Conservation (phyloP, 306 rosid genomes). For the Cucumis hystrix region DNA sequence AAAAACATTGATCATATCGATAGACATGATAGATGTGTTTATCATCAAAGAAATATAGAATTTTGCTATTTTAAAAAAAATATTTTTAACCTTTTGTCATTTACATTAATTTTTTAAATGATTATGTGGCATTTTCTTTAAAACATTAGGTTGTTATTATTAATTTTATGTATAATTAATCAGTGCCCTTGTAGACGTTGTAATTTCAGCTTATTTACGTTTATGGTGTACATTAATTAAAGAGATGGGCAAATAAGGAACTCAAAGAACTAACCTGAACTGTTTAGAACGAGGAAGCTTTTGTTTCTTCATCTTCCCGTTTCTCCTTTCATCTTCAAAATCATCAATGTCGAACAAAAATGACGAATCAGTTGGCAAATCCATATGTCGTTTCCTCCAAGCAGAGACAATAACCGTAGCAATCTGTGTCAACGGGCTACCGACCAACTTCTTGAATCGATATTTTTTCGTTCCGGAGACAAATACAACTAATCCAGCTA, state of each 20-base stretch:
- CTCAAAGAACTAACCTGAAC: conserved; percentile 29
- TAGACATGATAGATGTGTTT: no score
- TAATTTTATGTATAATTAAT: no score
- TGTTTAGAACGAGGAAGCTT: conserved; percentile 53
- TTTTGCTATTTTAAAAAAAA: no score
- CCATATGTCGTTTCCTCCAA: conserved; percentile 39
- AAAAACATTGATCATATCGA: no score
- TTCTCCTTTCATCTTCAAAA: conserved; percentile 11
- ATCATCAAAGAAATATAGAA: no score
- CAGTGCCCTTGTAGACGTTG: no score
- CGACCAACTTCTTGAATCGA: conserved; percentile 53
- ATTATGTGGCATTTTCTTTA: no score
- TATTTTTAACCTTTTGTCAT: no score
- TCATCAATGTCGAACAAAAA: conserved; percentile 36
- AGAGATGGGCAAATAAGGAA: not conserved
- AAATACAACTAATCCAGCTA: conserved; percentile 36
- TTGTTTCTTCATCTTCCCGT: conserved; percentile 39
- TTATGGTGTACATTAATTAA: no score
- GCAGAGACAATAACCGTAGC: conserved; percentile 55
- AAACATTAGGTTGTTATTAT: no score
- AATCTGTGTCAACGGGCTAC: conserved; percentile 80
- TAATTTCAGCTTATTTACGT: no score
- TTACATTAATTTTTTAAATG: no score
- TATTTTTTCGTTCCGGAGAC: conserved; percentile 56
- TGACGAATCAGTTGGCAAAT: conserved; percentile 38